Conservation (phyloP, 2,329 filamentous ascomycete genomes). For the Penicillium occitanis region DNA sequence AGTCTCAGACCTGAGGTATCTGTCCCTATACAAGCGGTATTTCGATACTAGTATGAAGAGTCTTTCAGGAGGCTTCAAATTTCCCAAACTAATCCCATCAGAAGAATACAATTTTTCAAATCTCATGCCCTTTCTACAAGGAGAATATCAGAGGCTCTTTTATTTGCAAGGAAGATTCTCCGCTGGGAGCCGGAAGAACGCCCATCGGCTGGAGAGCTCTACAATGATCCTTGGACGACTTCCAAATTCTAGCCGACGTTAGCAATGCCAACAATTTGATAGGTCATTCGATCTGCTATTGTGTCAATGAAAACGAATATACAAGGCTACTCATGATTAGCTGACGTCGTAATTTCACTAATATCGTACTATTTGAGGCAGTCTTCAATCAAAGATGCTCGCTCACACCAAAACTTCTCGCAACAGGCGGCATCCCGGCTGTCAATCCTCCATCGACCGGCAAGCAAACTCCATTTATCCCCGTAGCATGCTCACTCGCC, state of each 20-base stretch:
- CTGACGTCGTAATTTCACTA: not conserved
- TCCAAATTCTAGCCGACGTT: not conserved
- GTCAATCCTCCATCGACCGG: slow-evolving; percentile 29
- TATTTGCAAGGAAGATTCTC: not conserved
- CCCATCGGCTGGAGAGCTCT: not conserved
- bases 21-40: not conserved
- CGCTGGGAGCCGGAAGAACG: not conserved
- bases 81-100: not conserved
- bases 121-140: too few species aligned
- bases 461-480: slow-evolving; percentile 26
- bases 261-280: too few species aligned
- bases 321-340: not conserved
- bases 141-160: not conserved
- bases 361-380: not conserved
- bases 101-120: too few species aligned
- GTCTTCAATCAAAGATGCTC: slow-evolving; percentile 19
- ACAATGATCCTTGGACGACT: not conserved
- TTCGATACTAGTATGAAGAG: not conserved
- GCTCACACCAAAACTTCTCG: slow-evolving; percentile 25
- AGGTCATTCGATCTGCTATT: too few species aligned
- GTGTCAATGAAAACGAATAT: not conserved
- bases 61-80: not conserved
- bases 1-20: not conserved
- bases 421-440: slow-evolving; percentile 27
- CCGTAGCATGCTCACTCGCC: slow-evolving; percentile 13